Percentiles rank a stretch among this genome's conserved stretches.
Conservation (phyloP, 352 stramenopile species). For the Globisporangium emineosum region DNA sequence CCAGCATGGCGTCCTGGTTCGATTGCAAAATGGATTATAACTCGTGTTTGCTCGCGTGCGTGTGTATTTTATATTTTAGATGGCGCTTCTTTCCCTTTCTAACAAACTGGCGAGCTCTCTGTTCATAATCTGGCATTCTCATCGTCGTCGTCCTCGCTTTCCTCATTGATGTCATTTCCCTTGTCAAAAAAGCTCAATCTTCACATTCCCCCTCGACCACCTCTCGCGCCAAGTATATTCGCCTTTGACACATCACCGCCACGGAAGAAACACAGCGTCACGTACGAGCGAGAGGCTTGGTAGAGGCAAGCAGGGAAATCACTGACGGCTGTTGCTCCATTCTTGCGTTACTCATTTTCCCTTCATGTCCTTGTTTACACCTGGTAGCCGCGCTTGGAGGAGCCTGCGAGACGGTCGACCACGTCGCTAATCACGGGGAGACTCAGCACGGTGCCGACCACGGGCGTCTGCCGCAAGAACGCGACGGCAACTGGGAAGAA, state of each 20-base stretch:
- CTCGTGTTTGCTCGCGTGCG: neutral
- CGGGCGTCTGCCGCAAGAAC: constrained; percentile 90
- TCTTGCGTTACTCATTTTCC: neutral
- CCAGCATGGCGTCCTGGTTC: too few species aligned
- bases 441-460: constrained; percentile 88
- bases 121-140: neutral
- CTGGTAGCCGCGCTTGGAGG: constrained; percentile 82
- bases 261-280: too few species aligned
- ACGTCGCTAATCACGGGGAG: constrained; percentile 78
- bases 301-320: too few species aligned
- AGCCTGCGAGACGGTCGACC: constrained; percentile 84
- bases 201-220: too few species aligned
- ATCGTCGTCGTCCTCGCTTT: neutral
- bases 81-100: neutral
- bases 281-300: too few species aligned
- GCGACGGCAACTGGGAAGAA: constrained; percentile 95
- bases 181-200: neutral
- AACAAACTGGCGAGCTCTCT: neutral
- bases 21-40: too few species aligned
- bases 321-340: neutral
- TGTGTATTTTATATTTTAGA: neutral
- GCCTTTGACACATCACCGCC: too few species aligned
- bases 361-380: constrained; percentile 50
- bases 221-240: too few species aligned
- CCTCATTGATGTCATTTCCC: too few species aligned